These are phyloP conservation scores for Casuarina cunninghamiana DNA, from an alignment of 306 rosid genomes.

Conservation along the genomic window DNA sequence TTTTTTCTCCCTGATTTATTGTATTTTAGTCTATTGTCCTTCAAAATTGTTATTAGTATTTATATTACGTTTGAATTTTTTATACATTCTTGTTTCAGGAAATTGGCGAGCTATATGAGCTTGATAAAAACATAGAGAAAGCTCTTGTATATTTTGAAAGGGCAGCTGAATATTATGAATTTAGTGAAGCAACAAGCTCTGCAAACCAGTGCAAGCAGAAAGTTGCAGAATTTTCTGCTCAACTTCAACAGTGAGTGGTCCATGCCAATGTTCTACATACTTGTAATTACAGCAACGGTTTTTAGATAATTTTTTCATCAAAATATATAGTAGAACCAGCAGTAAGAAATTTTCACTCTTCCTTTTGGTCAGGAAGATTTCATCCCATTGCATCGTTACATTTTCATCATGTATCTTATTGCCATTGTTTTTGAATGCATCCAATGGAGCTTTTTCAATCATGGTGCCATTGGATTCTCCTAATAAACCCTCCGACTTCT, in stretches of 20 bases:
- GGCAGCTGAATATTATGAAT: slow-evolving; percentile 49
- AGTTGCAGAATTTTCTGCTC: slow-evolving; percentile 60
- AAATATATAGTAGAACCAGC: background rate
- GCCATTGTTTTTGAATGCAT: background rate
- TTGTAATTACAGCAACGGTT: background rate
- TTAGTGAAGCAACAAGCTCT: slow-evolving; percentile 38
- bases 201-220: slow-evolving; percentile 53
- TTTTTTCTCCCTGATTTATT: background rate
- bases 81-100: slow-evolving; percentile 32
- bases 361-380: background rate
- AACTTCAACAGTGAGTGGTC: slow-evolving; percentile 46
- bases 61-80: background rate
- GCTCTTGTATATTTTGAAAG: slow-evolving; percentile 40
- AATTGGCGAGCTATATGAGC: slow-evolving; percentile 49
- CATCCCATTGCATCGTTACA: background rate
- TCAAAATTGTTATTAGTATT: background rate
- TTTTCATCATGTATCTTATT: background rate
- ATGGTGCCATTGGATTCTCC: slow-evolving; percentile 2
- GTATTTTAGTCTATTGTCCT: background rate
- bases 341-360: background rate
- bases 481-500: slow-evolving; percentile 2
- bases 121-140: slow-evolving; percentile 33
- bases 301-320: background rate
- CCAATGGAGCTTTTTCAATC: background rate
- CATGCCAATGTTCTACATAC: background rate